phyloP scores from a whole-genome alignment of 2,329 filamentous ascomycete genomes.

The Zymoseptoria ardabiliae region DNA sequence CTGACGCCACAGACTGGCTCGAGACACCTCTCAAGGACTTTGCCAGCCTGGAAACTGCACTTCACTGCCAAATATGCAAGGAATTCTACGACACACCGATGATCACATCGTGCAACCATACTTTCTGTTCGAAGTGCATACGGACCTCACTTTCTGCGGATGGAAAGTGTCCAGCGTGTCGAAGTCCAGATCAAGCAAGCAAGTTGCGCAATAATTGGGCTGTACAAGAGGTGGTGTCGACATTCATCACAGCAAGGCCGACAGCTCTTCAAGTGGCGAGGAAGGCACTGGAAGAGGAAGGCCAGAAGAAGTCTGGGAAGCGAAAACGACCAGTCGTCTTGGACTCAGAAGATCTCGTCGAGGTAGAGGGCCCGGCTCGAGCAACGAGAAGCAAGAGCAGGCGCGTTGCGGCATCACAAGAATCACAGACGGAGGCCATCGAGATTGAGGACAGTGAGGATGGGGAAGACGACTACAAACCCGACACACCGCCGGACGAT shows the following conservation, averaged over 20 bases:
- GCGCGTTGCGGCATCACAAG: slow-evolving; percentile 25
- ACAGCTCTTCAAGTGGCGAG: slow-evolving; percentile 57
- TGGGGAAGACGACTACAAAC: slow-evolving; percentile 28
- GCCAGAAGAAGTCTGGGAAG: slow-evolving; percentile 37
- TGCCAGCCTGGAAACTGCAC: slow-evolving; percentile 67
- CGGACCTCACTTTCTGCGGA: slow-evolving; percentile 74
- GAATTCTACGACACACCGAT: slow-evolving; percentile 94
- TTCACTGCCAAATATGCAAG: slow-evolving; percentile 96
- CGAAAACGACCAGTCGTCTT: slow-evolving; percentile 39
- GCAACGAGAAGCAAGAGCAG: slow-evolving; percentile 34
- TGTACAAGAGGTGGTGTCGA: slow-evolving; percentile 74
- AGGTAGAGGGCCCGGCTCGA: slow-evolving; percentile 18
- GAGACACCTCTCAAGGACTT: slow-evolving; percentile 60
- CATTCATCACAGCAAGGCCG: slow-evolving; percentile 61
- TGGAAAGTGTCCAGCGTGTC: slow-evolving; percentile 81
- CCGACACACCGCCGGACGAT: slow-evolving; percentile 47
- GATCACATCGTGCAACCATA: slow-evolving; percentile 90
- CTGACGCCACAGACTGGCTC: slow-evolving; percentile 83
- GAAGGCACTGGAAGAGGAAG: slow-evolving; percentile 20
- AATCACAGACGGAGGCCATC: slow-evolving; percentile 23
- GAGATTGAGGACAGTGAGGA: slow-evolving; percentile 36
- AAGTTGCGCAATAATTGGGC: slow-evolving; percentile 79
- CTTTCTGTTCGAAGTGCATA: slow-evolving; percentile 95
- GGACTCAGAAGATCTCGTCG: slow-evolving; percentile 26
- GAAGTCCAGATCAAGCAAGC: slow-evolving; percentile 69